Evolutionary conservation across 2,329 filamentous ascomycete genomes (phyloP), one percentile per base, ranked within the genome.

Genomic region (Colletotrichum liriopes): DNA sequence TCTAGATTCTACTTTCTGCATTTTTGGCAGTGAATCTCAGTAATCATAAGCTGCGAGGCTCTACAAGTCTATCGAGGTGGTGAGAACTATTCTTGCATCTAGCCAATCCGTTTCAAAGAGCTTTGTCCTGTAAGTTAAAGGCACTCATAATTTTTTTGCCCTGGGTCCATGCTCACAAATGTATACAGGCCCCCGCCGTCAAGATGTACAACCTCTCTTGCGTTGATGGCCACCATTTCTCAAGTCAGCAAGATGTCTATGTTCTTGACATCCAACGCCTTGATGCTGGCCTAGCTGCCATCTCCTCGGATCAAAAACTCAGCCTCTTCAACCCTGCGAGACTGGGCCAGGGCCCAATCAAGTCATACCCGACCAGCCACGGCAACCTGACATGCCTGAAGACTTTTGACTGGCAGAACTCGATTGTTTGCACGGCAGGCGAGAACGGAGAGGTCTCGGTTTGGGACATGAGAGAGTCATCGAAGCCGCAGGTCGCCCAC

Each of bases 271-370:
- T 93, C 64, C 82, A 87, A 35, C 85, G 87, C n/a, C 82, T 88
- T 5, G 75, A 83, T 0, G 79, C 82, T 1, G 84, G 87, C 6
- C 84, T 93, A 51, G 90, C 89, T 1, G 87, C 89, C 20, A 92
- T 93, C 68, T 89, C 91, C 3, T 94, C 93, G 0, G 92, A 94
- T 82, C 90, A 94, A 81, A 87, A 85, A n/a, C 84, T 95, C 26
- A 88, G 89, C 37, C 82, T 94, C 23, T 88, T 95, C 74, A 87
- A 93, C 78, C 88, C 91, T 0, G 75, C 83, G 1, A 86, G 85
- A 32, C 83, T 95, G 32, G 84, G 85, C 65, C 79, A 84, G 3
- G 85, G 88, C 0, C 86, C 88, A 3, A 75, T 87, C 35, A 83
- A 84, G 62, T 82, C 82, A 11, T 82, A 90, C 59, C 78, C 80